Conservation (phyloP, 2,329 filamentous ascomycete species). For the Verticillium isaacii region DNA sequence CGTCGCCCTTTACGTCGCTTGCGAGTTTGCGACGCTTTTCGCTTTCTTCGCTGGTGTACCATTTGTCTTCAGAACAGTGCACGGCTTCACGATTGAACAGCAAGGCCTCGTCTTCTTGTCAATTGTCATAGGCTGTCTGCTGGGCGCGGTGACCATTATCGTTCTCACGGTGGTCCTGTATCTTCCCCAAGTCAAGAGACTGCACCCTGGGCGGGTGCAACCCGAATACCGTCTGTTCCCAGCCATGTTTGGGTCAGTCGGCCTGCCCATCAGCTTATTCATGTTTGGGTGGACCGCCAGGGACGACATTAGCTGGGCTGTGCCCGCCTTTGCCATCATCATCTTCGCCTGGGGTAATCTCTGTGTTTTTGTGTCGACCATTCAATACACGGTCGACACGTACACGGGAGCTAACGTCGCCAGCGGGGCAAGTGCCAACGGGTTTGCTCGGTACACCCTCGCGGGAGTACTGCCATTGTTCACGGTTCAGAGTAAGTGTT, state of each 20-base stretch:
- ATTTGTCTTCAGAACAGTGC: constrained; percentile 39
- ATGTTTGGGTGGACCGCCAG: constrained; percentile 57
- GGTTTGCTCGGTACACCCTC: constrained; percentile 49
- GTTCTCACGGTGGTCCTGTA: constrained; percentile 39
- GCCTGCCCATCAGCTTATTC: constrained; percentile 55
- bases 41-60: constrained; percentile 48
- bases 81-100: constrained; percentile 37
- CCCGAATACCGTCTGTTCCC: constrained; percentile 57
- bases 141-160: constrained; percentile 35
- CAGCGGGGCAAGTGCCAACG: constrained; percentile 55
- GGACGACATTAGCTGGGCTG: constrained; percentile 41
- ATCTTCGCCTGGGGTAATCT: constrained; percentile 58
- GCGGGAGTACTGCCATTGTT: constrained; percentile 58
- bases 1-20: constrained; percentile 43
- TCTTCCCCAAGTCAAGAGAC: constrained; percentile 24
- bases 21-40: constrained; percentile 47
- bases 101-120: constrained; percentile 39
- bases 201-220: constrained; percentile 29
- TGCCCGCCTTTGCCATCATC: constrained; percentile 45
- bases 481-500: constrained; percentile 46
- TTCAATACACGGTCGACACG: constrained; percentile 50
- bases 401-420: constrained; percentile 52
- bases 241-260: constrained; percentile 47
- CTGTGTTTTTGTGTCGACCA: constrained; percentile 49
- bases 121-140: constrained; percentile 38